Conservation (phyloP, 2,329 filamentous ascomycete species). For the Geosmithia morbida region DNA sequence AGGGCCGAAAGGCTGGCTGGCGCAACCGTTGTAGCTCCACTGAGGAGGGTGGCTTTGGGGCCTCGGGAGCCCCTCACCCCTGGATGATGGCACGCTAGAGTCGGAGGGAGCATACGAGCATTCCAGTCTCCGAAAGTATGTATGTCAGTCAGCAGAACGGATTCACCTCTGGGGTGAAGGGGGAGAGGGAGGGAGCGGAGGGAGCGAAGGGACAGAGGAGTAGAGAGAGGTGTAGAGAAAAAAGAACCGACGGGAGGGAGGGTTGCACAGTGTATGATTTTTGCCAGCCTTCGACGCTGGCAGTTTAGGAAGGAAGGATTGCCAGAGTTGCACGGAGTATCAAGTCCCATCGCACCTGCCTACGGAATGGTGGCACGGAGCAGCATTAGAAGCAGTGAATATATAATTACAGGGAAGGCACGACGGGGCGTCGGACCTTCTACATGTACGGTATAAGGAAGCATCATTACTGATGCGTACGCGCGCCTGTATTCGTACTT, state of each 20-base stretch:
- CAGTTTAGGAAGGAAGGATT: neutral
- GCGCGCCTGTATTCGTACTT: too few relatives aligned
- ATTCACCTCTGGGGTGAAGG: too few relatives aligned
- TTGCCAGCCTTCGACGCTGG: too few relatives aligned
- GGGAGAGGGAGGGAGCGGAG: too few relatives aligned
- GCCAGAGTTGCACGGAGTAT: neutral
- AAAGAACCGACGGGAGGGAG: too few relatives aligned
- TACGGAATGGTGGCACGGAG: neutral
- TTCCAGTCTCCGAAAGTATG: neutral
- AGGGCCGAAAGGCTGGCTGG: neutral
- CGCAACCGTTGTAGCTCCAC: neutral
- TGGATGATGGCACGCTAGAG: neutral
- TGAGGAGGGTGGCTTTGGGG: neutral
- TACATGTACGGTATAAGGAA: too few relatives aligned
- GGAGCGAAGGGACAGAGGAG: too few relatives aligned
- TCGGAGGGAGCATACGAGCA: neutral
- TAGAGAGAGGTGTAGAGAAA: too few relatives aligned
- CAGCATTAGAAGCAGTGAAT: neutral
- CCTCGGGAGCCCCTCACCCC: neutral
- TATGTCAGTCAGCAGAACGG: neutral
- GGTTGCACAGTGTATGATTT: too few relatives aligned
- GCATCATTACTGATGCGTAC: too few relatives aligned
- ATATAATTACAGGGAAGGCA: neutral
- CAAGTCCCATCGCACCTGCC: neutral
- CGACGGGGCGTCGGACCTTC: neutral